Conservation (phyloP, 1,139 yeast genomes). For the Yamadazyma aaseri region DNA sequence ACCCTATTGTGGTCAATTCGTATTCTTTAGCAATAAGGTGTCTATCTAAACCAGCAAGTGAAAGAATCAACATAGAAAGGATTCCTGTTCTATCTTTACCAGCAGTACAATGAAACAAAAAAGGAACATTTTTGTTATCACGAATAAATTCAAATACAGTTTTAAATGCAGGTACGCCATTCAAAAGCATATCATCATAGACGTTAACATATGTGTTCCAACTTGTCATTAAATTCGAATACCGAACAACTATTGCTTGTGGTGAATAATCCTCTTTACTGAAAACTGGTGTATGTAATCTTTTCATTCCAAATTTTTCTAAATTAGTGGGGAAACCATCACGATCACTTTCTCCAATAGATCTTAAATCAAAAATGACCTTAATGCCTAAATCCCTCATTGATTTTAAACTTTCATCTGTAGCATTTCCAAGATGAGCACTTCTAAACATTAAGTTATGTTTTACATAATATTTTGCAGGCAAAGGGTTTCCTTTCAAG, state of each 20-base stretch:
- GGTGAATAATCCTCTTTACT: conserved; percentile 61
- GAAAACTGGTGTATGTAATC: conserved; percentile 63
- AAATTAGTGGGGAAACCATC: conserved; percentile 45
- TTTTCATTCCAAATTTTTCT: conserved; percentile 44
- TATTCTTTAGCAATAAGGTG: conserved; percentile 69
- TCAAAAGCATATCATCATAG: conserved; percentile 56
- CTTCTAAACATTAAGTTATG: conserved; percentile 60
- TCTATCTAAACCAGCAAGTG: conserved; percentile 63
- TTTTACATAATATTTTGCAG: conserved; percentile 42
- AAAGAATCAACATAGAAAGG: conserved; percentile 62
- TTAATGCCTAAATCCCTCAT: conserved; percentile 48
- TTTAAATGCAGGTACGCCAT: conserved; percentile 47
- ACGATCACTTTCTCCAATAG: conserved; percentile 54
- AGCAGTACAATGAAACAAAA: conserved; percentile 77
- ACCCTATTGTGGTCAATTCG: conserved; percentile 70
- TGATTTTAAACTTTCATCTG: conserved; percentile 43
- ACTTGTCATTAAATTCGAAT: conserved; percentile 55
- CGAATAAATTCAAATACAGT: conserved; percentile 52
- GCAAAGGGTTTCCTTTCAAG: conserved; percentile 8
- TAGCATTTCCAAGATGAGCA: conserved; percentile 56
- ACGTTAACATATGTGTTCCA: conserved; percentile 66
- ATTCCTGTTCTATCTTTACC: conserved; percentile 89
- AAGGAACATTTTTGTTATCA: conserved; percentile 41
- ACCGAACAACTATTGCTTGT: conserved; percentile 57
- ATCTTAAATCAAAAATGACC: conserved; percentile 68